Evolutionary conservation across 2,329 filamentous ascomycete species (phyloP), one percentile per base, ranked within the genome.

Genomic region (Hirsutella rhossiliensis): DNA sequence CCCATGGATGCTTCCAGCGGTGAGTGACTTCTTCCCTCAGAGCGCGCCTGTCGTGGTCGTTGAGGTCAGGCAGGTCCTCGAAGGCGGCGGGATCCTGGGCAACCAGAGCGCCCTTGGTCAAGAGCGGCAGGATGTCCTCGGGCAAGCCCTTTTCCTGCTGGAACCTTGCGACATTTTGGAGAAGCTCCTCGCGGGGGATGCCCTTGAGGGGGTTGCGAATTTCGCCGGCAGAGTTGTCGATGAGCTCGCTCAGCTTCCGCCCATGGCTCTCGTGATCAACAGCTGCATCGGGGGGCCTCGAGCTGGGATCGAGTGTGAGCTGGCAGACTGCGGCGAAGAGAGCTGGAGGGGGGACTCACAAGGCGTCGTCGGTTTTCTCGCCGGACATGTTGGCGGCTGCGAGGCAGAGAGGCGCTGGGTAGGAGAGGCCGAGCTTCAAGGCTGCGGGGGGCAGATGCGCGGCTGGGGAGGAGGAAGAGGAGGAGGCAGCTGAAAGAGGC

Each of bases 81-180:
- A 63, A 61, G 40, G 1, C 50, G 72, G 67, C 45, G 2, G 47
- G 49, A 36, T 61, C 55, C 6, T 62, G 60, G 0, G 63, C 62
- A 3, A 65, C 60, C 8, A 65, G 55, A 5, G 62, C 62, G 13
- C 57, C 63, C 15, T 62, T 60, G 8, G 61, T 60, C 71, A 63
- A 54, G 5, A 59, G 42, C 3, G 73, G 19, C 52, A 72, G 54
- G 18, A 72, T 61, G 19, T 73, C 65, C 31, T 63, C 62, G 1
- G 57, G 56, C 3, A 78, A 59, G 9, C 65, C 66, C 41, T 69
- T 66, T n/a, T 69, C 58, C 4, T 55, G 48, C 38, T 72, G 75
- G 54, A 80, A 82, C 0, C 61, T 55, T 38, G 74, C 66, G 2
- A 81, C 77, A 47, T 76, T 65, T 18, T 61, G 57, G 34, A 80